Evolutionary conservation across 2,329 filamentous ascomycete genomes (phyloP).

Genomic region (Xenosphaeropsis pyriputrescens): DNA sequence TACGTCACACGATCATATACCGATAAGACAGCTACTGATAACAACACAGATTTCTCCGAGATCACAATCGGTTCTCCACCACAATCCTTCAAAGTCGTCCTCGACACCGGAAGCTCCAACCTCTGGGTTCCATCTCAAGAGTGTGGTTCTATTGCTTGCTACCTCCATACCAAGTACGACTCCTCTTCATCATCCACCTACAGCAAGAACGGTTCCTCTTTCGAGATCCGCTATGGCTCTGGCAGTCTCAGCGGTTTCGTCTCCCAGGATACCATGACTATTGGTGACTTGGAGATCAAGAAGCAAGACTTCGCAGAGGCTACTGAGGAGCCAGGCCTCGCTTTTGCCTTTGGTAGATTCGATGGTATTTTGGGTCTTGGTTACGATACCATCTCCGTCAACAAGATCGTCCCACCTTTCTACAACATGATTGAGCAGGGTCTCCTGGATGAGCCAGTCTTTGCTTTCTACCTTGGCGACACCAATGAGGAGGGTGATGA

Average conservation of each 20-base stretch:
- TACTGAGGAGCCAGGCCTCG: constrained; percentile 86
- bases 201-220: constrained; percentile 84
- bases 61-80: constrained; percentile 85
- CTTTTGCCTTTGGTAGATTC: constrained; percentile 94
- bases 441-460: constrained; percentile 81
- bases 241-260: constrained; percentile 88
- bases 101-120: constrained; percentile 98
- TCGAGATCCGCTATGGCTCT: constrained; percentile 91
- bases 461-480: constrained; percentile 88
- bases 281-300: constrained; percentile 82
- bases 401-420: constrained; percentile 86
- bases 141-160: constrained; percentile 95
- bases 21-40: not conserved
- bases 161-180: constrained; percentile 94
- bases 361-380: constrained; percentile 93
- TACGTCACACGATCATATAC: constrained; percentile 31
- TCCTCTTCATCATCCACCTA: constrained; percentile 77
- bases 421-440: constrained; percentile 90
- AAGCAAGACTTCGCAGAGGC: constrained; percentile 93
- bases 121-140: constrained; percentile 89
- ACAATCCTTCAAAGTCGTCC: constrained; percentile 94
- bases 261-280: constrained; percentile 72
- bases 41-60: constrained; percentile 74
- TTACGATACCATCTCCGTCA: constrained; percentile 94
- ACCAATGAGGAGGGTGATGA: constrained; percentile 50